These are phyloP conservation scores for Paraphaeosphaeria sporulosa DNA, from an alignment of 2,329 filamentous ascomycete species.

Conservation along the genomic window DNA sequence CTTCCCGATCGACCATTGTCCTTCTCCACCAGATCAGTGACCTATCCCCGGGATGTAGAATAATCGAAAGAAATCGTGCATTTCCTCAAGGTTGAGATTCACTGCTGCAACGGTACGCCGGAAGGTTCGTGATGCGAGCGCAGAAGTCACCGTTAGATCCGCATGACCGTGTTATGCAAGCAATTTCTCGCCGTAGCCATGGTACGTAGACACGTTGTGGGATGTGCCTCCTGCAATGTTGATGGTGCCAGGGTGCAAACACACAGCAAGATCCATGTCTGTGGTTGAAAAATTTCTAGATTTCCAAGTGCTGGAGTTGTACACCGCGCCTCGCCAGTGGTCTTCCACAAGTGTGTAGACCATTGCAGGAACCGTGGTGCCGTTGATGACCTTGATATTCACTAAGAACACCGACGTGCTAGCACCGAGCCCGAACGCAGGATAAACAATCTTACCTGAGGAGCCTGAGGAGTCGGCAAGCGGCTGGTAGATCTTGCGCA, in stretches of 20 bases:
- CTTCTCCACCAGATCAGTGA: no score
- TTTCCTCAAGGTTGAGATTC: no score
- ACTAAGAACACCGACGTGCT: slow-evolving; percentile 49
- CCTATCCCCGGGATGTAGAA: no score
- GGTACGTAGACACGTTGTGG: slow-evolving; percentile 34
- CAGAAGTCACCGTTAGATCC: no score
- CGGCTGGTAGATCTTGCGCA: slow-evolving; percentile 20
- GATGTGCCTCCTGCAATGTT: slow-evolving; percentile 52
- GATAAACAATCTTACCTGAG: slow-evolving; percentile 54
- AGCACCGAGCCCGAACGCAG: slow-evolving; percentile 54
- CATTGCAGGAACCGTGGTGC: slow-evolving; percentile 44
- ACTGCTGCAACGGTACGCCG: no score
- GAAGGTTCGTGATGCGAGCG: no score
- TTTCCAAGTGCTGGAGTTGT: slow-evolving; percentile 51
- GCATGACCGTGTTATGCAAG: slow-evolving; percentile 2
- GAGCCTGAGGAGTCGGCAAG: slow-evolving; percentile 24
- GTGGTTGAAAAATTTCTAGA: slow-evolving; percentile 23
- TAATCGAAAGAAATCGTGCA: no score
- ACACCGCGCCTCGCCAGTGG: slow-evolving; percentile 43
- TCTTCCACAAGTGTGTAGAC: slow-evolving; percentile 1
- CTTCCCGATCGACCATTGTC: no score
- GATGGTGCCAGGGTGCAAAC: slow-evolving; percentile 38
- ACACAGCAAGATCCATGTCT: no score
- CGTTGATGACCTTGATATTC: slow-evolving; percentile 47
- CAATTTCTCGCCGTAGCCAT: slow-evolving; percentile 20